Evolutionary conservation across 1,139 yeast genomes (phyloP), one percentile per base, ranked within the genome.

Genomic region (Yamadazyma friedrichii): DNA sequence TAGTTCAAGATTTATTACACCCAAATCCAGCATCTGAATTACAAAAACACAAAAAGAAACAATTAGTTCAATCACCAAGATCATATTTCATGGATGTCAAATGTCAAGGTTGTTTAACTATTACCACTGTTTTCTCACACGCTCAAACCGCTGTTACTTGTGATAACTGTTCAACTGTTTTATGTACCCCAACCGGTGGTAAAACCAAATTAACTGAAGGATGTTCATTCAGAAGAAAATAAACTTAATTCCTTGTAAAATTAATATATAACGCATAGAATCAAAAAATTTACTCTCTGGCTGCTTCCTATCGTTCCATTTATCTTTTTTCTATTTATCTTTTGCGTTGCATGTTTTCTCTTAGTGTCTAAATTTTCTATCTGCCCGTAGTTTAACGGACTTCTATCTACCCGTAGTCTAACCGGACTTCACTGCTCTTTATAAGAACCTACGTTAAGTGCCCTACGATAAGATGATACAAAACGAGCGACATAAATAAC

Each of bases 151-250:
- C 97, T 64, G 98, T 93, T 70, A 87, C 97, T 68, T 93, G 99
- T 81, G 98, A 95, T 69, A 84, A 95, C 55, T 93, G 99, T 78
- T 87, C 98, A 62, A 91, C 97, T 59, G 97, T 94, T 56, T 87
- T 93, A 68, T 91, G 98, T 79, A 87, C 95, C 70, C 99, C 99
- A 70, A 88, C 98, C 58, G 99, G 99, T 84, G 99, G 99, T 84
- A 94, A 93, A 84, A 97, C 98, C 67, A 89, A 88, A 79, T 85
- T 93, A 74, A 88, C 98, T 63, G 98, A 93, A 80, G 99, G 98
- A 73, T 87, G 95, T 70, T 94, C 98, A 65, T 93, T 88, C 95
- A 89, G 98, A 86, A 88, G 88, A 80, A 93, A 93, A 87, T 93
- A 89, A 30, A 39, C 24, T 36, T 36, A 83, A 53, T 52, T 36